Evolutionary conservation across 1,284 basidiomycete species (phyloP).

Genomic region (Phenoliferia sp.): DNA sequence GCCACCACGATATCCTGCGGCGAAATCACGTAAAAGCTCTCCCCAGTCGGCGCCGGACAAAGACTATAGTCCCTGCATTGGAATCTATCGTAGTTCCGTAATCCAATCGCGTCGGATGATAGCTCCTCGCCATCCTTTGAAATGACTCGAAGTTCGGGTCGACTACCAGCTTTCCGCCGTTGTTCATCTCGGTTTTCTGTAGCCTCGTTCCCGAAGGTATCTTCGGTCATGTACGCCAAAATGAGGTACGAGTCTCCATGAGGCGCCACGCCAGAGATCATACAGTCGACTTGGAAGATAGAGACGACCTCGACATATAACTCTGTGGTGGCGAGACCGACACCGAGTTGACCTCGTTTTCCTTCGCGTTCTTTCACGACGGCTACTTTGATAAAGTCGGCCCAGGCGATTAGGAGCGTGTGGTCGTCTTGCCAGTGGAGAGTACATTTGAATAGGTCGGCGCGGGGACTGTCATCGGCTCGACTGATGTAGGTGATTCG

Average conservation of each 20-base stretch:
- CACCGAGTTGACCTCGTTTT: conserved; percentile 19
- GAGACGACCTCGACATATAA: conserved; percentile 74
- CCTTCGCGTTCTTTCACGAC: conserved; percentile 27
- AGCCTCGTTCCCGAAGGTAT: conserved; percentile 50
- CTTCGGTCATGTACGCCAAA: conserved; percentile 59
- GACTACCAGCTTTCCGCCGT: conserved; percentile 71
- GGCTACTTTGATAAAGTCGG: conserved; percentile 87
- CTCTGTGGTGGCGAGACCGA: conserved; percentile 16
- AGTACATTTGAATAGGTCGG: conserved; percentile 88
- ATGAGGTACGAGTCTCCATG: conserved; percentile 71
- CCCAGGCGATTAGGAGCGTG: conserved; percentile 90
- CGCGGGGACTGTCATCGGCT: conserved; percentile 71
- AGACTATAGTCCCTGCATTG: conserved; percentile 89
- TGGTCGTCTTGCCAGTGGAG: conserved; percentile 87
- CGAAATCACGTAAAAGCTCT: conserved; percentile 70
- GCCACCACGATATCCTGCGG: conserved; percentile 83
- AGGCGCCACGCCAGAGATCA: conserved; percentile 85
- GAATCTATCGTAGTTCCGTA: conserved; percentile 74
- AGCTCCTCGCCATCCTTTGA: conserved; percentile 84
- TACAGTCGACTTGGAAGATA: conserved; percentile 90
- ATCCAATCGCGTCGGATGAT: conserved; percentile 73
- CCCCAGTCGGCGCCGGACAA: conserved; percentile 34
- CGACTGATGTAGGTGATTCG: conserved; percentile 85
- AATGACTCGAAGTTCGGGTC: conserved; percentile 89
- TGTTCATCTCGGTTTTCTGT: conserved; percentile 66